Base-by-base conservation (phyloP, 768 basidiomycete genomes). In the Russula compacta region DNA sequence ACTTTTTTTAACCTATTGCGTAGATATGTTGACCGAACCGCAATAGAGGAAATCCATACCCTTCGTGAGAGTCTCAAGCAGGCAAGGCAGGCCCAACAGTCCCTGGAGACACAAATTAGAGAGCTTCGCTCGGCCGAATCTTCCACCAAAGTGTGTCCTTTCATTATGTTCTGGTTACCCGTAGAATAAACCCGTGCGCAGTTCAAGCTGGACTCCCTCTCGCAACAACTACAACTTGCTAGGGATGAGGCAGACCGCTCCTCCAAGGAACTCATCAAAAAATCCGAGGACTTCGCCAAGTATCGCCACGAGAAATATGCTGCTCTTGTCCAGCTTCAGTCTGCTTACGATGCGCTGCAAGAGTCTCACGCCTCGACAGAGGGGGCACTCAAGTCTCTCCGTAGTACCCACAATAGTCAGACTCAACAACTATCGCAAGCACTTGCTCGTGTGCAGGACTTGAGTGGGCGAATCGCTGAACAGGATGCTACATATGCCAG, bases 131-230 rank as follows among this genome's bases (percentile, higher is more conserved):
- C 90, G 10, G 73, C 81, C 1, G 87, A 92, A 66, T 85, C 87
- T 6, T 83, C 92, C 8, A 86, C 84, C 39, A 88, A 86, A 75
- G 88, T 89, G 67, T 12, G 73, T 67, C 35, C 17, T 50, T 40
- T 43, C 19, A 35, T 48, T 32, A 17, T 42, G 24, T 39, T 55
- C n/a, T 6, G 29, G 21, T 53, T 43, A 61, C 65, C 65, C 56
- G 52, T 52, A 36, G 51, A 40, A 53, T 61, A 8, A 61, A 39
- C 8, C 24, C 17, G 62, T 32, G 52, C 43, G 3, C 70, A 95
- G 88, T 95, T 94, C 79, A 92, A 90, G 73, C 72, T 94, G 61
- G 87, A 94, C 60, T 84, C 91, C 1, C 79, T 91, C 14, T 78
- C 84, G 5, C 91, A 94, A 73, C 91, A 95, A 73, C 76, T 95